Conservation (phyloP, 495 filamentous ascomycete genomes). For the Pyrenula massariospora region DNA sequence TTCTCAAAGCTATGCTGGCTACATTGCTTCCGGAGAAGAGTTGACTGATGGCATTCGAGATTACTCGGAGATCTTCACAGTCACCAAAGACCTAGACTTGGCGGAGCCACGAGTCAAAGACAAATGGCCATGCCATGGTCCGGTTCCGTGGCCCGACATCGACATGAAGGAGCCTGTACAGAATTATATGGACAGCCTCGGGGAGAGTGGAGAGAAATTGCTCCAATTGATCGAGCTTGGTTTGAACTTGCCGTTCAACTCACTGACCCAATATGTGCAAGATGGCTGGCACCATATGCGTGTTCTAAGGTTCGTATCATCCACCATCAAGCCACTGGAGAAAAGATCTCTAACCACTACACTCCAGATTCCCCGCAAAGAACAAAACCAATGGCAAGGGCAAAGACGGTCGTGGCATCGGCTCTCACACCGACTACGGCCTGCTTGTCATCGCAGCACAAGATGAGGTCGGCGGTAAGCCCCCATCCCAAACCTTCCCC, state of each 20-base stretch:
- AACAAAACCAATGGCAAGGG: constrained; percentile 30
- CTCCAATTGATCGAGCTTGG: constrained; percentile 25
- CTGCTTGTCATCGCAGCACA: constrained; percentile 31
- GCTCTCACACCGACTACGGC: constrained; percentile 34
- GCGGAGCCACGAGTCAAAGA: constrained; percentile 20
- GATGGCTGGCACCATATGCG: constrained; percentile 37
- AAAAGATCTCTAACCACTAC: neutral
- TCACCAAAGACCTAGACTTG: constrained; percentile 27
- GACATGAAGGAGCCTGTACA: constrained; percentile 21
- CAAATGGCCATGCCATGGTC: constrained; percentile 34
- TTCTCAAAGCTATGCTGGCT: constrained; percentile 28
- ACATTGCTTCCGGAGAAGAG: constrained; percentile 37
- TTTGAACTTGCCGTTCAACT: constrained; percentile 13
- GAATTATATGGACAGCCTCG: constrained; percentile 17
- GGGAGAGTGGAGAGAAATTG: constrained; percentile 22
- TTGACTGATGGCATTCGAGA: constrained; percentile 32
- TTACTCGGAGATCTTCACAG: constrained; percentile 36
- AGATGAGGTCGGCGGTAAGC: constrained; percentile 27
- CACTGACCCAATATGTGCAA: constrained; percentile 19
- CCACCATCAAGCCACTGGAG: neutral
- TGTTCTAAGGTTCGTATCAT: constrained; percentile 13
- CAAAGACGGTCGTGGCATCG: constrained; percentile 30
- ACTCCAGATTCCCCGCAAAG: constrained; percentile 20
- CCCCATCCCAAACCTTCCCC: too few relatives aligned
- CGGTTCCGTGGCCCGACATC: constrained; percentile 29